Base-by-base conservation (phyloP, 2,329 filamentous ascomycete genomes). In the Fusarium sublunatum region DNA sequence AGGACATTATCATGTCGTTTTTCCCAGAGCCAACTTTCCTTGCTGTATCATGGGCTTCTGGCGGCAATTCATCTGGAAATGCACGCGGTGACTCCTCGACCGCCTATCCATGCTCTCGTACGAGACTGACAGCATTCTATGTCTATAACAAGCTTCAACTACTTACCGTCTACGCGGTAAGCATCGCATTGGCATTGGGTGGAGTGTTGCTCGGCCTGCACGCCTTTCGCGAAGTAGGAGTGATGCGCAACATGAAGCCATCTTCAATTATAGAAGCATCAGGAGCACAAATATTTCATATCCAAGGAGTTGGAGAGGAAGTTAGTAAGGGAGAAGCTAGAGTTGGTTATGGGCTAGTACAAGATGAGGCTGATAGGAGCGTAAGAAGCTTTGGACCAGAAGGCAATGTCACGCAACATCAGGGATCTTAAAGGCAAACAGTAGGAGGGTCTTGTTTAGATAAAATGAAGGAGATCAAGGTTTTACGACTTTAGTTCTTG, bases 211-310 rank as follows among this genome's bases (percentile, higher is more conserved):
- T 57, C 0, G 44, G 50, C 0, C 0, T 53, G 0, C 22, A 48
- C 5, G 57, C 50, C 0, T 52, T 31, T 7, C 29, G 4, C 0
- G 56, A 62, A 2, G 56, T 62, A 1, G 64, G 63, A 0, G 0
- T 3, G 2, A 53, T 59, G 47, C 64, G 47, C 0, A 46, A 65
- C 5, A 59, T 64, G 53, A 58, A 58, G 9, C 52, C 53, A 2
- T 59, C 60, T 0, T 65, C 57, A 0, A 59, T 67, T 0, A 44
- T 67, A 0, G 40, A 39, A 8, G 53, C 58, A 0, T 58, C 36
- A 0, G 5, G 34, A 0, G 46, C 25, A 2, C 13, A 24, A 0
- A 36, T n/a, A 8, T 28, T 61, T 0, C 1, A 44, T 0, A 3
- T 4, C 0, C 8, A 15, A 1, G n/a, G 6, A 2, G n/a, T 4